Base-by-base conservation (phyloP, 2,329 filamentous ascomycete species). In the Trichophyton rubrum region DNA sequence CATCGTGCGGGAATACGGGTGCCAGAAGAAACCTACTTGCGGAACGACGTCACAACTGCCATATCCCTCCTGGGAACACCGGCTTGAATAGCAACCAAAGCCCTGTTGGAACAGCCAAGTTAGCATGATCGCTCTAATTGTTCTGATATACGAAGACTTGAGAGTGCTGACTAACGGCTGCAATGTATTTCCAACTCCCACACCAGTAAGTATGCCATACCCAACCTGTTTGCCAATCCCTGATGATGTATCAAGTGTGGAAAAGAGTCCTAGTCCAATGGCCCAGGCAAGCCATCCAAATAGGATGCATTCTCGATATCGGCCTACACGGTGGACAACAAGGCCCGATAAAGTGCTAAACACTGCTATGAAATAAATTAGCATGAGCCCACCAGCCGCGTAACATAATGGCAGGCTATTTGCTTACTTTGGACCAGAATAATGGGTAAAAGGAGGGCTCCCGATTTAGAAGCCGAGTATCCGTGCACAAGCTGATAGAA, bases 401-500 rank as follows among this genome's bases (percentile, higher is more conserved):
- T 38, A 22, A 6, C 8, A 35, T 8, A 8, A 17, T 27, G 11
- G 11, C 13, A 20, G n/a, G n/a, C 20, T 8, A 13, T 56, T 3
- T n/a, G 22, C 53, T 38, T 38, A 56, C 53, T 56, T 15, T 56
- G 53, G 8, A 56, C n/a, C 7, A 56, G 53, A n/a, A 59, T 45
- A 20, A 84, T 72, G 0, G 80, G 77, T 9, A 82, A 71, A 2
- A 78, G 72, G 56, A 83, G 72, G 1, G 74, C 73, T 0, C 80
- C 83, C 0, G 82, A 80, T 17, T 71, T 72, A 1, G 78, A 64
- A 0, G 77, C 73, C 1, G 71, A 73, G 56, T 74, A 73, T 17
- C 71, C 69, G 22, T 78, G 75, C 1, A 79, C 80, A 59, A 84
- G 80, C 67, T 85, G 82, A 51, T 82, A 81, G 67, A 83, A 86